phyloP scores from a whole-genome alignment of 345 rosid genomes.

The Gossypioides kirkii region DNA sequence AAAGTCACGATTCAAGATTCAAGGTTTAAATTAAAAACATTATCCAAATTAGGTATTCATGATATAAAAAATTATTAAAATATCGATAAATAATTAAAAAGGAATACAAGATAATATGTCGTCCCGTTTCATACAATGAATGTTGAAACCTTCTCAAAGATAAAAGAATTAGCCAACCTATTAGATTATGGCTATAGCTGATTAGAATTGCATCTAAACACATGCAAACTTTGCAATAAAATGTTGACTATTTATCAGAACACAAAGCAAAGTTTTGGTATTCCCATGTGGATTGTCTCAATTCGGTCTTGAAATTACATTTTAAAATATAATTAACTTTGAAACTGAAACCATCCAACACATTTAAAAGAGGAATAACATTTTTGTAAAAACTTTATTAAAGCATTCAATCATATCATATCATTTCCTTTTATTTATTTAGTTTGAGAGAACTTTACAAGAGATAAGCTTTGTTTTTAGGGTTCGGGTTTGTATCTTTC shows the following conservation, averaged over 20 bases:
- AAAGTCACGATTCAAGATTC: rapidly evolving
- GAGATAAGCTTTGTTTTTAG: rapidly evolving
- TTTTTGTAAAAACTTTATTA: no score
- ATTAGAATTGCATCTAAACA: background rate
- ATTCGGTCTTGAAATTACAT: background rate
- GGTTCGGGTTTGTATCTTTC: no score
- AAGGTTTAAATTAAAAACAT: no score
- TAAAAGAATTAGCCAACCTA: background rate
- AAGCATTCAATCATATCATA: no score
- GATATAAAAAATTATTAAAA: rapidly evolving
- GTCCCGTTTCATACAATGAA: background rate
- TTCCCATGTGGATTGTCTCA: constrained; percentile 1
- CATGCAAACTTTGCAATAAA: background rate
- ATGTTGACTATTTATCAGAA: background rate
- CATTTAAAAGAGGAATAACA: no score
- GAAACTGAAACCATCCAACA: no score
- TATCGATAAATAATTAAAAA: no score
- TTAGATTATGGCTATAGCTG: background rate
- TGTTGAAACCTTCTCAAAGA: background rate
- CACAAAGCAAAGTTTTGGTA: background rate
- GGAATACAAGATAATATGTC: rapidly evolving
- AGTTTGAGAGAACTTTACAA: no score
- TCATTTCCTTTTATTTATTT: no score
- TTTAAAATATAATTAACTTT: no score
- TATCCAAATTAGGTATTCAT: rapidly evolving